These are phyloP conservation scores for Dimocarpus longan DNA, from an alignment of 345 rosid genomes.

Conservation along the genomic window DNA sequence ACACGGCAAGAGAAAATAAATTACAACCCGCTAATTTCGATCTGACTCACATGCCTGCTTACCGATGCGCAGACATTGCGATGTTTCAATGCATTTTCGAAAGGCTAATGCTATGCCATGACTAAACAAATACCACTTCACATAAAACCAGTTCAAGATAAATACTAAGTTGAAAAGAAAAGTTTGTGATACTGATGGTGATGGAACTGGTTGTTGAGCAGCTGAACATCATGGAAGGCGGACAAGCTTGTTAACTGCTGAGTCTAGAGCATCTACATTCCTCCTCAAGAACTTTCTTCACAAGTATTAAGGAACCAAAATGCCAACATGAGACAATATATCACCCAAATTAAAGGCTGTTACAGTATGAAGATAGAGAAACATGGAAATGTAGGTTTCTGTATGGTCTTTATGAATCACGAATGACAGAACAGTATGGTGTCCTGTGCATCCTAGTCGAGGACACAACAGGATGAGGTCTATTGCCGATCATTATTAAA, in stretches of 20 bases:
- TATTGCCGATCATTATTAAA: background rate
- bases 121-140: background rate
- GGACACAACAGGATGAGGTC: slow-evolving; percentile 1
- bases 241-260: slow-evolving; percentile 73
- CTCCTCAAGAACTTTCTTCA: slow-evolving; percentile 74
- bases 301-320: slow-evolving; percentile 43
- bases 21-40: background rate
- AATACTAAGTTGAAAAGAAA: background rate
- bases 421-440: no score
- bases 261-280: slow-evolving; percentile 80
- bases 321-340: background rate
- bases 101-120: background rate
- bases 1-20: background rate
- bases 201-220: background rate
- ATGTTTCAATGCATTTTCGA: background rate
- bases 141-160: background rate
- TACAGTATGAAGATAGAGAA: background rate
- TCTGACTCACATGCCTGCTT: background rate
- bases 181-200: background rate
- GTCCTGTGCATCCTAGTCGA: background rate
- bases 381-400: background rate
- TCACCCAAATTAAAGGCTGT: background rate
- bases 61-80: background rate
- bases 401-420: background rate
- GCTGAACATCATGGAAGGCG: slow-evolving; percentile 47